These are phyloP conservation scores for Phaffia rhodozyma DNA, from an alignment of 1,284 basidiomycete genomes.

Conservation along the genomic window DNA sequence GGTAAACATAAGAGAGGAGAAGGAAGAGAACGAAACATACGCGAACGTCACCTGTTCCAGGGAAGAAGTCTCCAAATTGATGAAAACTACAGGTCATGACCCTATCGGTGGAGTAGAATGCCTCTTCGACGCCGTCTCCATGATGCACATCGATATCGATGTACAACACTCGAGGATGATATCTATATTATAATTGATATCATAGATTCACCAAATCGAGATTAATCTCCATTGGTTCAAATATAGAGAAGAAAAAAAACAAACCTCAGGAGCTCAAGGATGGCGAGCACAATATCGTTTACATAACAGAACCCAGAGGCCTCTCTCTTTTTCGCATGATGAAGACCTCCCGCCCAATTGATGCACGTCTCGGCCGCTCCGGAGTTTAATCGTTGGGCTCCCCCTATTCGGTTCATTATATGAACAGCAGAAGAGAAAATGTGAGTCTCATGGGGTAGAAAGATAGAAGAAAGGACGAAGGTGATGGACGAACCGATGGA, in stretches of 20 bases:
- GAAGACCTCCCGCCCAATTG: conserved; percentile 95
- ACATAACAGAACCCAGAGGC: conserved; percentile 96
- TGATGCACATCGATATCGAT: conserved; percentile 98
- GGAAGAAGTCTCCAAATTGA: conserved; percentile 95
- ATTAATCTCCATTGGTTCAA: not conserved
- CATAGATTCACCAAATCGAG: no score
- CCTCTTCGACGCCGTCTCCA: conserved; percentile 96
- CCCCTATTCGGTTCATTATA: conserved; percentile 41
- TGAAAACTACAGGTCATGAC: conserved; percentile 96
- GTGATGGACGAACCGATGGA: conserved; percentile 43
- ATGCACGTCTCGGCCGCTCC: conserved; percentile 84
- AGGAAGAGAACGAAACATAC: conserved; percentile 23
- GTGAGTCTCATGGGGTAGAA: not conserved
- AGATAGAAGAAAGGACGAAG: not conserved
- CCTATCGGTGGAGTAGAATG: conserved; percentile 92
- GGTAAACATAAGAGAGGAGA: no score
- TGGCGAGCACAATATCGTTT: conserved; percentile 77
- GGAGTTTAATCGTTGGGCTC: conserved; percentile 65
- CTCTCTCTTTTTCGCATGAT: conserved; percentile 96
- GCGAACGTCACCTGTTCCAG: conserved; percentile 73
- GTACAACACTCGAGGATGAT: conserved; percentile 77
- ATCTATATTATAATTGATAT: conserved; percentile 25
- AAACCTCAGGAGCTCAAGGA: conserved; percentile 70
- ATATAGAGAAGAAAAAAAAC: conserved; percentile 28
- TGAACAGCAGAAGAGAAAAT: not conserved